Evolutionary conservation across 2,329 filamentous ascomycete genomes (phyloP), one percentile per base, ranked within the genome.

Genomic region (Paecilomyces formosus): DNA sequence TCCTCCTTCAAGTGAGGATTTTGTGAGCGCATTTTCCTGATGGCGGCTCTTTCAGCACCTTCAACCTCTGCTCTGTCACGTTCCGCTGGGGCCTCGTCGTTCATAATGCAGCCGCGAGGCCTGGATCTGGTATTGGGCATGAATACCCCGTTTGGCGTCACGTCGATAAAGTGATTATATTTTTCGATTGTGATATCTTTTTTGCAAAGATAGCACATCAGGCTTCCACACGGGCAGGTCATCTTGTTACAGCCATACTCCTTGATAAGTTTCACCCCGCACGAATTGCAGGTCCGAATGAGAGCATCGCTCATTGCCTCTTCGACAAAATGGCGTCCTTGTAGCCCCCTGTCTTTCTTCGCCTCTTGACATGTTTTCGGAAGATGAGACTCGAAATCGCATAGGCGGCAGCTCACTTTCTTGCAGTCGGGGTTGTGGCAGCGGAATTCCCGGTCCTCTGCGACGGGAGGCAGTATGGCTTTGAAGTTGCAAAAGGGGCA

Each of bases 401-500:
- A 96, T 1, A 87, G 78, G 4, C 88, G 84, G 66, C 88, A 90
- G 69, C 82, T 88, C 54, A 83, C 75, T 45, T 81, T 80, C 61
- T 76, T 76, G 69, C 91, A 96, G 0, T 84, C 81, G 0, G 81
- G 79, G 58, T 85, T 87, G 56, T 82, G 77, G 72, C 91, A 96
- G 3, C 79, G 78, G 62, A 96, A 95, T 66, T 92, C 88, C 60
- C 81, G 85, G 69, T 93, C 82, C 18, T 83, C 74, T 18, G 88
- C 84, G 1, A 88, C 74, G 0, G 88, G 83, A 0, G 84, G 85
- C 62, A 85, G 89, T 60, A 91, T 88, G 33, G 86, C 88, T 50
- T 89, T 90, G 75, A 85, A 95, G 22, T 89, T 85, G 70, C 91
- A 96, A 68, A 92, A 94, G 0, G 90, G 90, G 64, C 91, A 96